Conservation (phyloP, 495 filamentous ascomycete genomes). For the Tuber umbilicatum region DNA sequence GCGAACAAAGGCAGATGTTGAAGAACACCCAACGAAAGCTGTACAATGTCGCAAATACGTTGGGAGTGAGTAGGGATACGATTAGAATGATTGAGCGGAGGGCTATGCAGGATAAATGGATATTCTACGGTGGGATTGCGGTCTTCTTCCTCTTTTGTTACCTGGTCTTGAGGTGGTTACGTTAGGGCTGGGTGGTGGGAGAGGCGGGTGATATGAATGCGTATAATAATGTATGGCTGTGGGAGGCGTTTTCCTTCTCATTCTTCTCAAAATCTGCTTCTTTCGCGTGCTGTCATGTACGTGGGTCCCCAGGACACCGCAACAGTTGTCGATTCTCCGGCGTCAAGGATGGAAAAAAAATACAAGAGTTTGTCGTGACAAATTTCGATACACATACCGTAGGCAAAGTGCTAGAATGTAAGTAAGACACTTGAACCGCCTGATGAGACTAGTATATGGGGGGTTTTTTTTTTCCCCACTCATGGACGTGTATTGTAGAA, state of each 20-base stretch:
- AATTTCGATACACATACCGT: not conserved
- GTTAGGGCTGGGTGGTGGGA: conserved; percentile 47
- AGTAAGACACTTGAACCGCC: not conserved
- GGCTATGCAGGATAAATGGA: conserved; percentile 94
- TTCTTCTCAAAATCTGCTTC: conserved; percentile 5
- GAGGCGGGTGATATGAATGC: not conserved
- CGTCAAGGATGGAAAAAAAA: conserved; percentile 13
- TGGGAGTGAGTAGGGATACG: conserved; percentile 90
- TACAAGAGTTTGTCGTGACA: not conserved
- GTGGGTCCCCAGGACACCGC: conserved; percentile 6
- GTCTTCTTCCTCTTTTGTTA: conserved; percentile 92
- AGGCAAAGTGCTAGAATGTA: not conserved
- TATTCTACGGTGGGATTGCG: conserved; percentile 82
- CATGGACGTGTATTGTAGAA: not conserved
- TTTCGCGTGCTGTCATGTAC: conserved; percentile 12
- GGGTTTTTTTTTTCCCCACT: not conserved
- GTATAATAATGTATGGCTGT: not conserved
- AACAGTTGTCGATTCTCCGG: conserved; percentile 24
- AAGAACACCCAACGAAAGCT: conserved; percentile 87
- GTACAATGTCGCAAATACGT: conserved; percentile 87
- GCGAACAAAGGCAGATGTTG: conserved; percentile 84
- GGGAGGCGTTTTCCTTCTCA: conserved; percentile 20
- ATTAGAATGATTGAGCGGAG: conserved; percentile 91
- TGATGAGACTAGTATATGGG: not conserved
- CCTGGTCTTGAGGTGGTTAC: conserved; percentile 73